Evolutionary conservation across 768 basidiomycete genomes (phyloP).

Genomic region (Podaxis pistillaris): DNA sequence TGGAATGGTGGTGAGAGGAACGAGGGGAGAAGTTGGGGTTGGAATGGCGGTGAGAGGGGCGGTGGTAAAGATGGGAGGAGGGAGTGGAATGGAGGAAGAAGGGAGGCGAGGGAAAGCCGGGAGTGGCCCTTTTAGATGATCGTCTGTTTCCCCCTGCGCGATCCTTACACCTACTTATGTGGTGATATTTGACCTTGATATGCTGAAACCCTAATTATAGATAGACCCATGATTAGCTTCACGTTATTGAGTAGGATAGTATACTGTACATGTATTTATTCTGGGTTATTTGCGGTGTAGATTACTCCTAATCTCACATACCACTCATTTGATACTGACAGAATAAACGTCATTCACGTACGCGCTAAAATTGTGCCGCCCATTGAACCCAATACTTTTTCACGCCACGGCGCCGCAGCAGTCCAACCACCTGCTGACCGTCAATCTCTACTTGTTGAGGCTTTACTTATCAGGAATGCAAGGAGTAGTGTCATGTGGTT

Average conservation of each 20-base stretch:
- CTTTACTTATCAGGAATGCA: no score
- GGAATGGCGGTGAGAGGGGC: background rate
- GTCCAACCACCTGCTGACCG: no score
- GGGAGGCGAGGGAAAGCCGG: background rate
- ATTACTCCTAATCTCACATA: conserved; percentile 1
- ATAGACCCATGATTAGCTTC: background rate
- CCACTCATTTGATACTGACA: conserved; percentile 41
- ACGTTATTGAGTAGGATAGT: background rate
- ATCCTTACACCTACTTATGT: no score
- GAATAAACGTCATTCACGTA: no score
- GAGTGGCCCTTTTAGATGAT: background rate
- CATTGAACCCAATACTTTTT: no score
- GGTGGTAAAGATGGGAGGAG: background rate
- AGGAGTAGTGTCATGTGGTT: no score
- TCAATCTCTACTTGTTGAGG: no score
- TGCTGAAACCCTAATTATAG: no score
- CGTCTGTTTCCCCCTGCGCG: background rate
- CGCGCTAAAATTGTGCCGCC: no score
- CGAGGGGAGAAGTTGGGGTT: background rate
- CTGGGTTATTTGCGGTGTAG: background rate
- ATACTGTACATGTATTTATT: conserved; percentile 4
- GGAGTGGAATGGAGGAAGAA: background rate
- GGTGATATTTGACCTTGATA: no score
- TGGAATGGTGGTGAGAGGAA: background rate
- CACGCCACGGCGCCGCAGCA: no score